phyloP scores from a whole-genome alignment of 345 rosid genomes.

The Erodium maritimum region DNA sequence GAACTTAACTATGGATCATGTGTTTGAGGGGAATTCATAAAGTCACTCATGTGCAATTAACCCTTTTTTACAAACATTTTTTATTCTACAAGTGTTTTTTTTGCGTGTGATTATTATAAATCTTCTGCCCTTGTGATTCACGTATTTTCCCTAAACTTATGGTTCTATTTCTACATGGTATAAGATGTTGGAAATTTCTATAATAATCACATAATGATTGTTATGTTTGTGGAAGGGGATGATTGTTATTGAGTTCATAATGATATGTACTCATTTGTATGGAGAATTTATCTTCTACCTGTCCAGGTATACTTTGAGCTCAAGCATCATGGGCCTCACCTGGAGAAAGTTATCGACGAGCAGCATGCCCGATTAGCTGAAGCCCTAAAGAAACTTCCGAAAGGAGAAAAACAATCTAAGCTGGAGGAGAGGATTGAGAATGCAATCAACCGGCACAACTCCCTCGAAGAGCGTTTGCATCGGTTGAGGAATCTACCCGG shows the following conservation, averaged over 20 bases:
- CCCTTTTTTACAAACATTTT: too few species aligned
- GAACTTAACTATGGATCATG: too few species aligned
- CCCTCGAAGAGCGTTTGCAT: constrained; percentile 53
- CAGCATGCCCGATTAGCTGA: constrained; percentile 52
- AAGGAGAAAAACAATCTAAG: constrained; percentile 45
- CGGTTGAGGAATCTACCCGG: constrained; percentile 59
- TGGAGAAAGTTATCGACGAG: constrained; percentile 65
- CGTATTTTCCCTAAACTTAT: too few species aligned
- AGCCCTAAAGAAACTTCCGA: constrained; percentile 48
- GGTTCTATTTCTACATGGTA: too few species aligned
- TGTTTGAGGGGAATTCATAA: too few species aligned
- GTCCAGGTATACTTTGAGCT: constrained; percentile 76
- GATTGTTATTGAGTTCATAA: background rate
- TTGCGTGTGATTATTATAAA: too few species aligned
- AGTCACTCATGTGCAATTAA: too few species aligned
- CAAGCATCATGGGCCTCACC: constrained; percentile 78
- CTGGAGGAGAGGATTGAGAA: constrained; percentile 46
- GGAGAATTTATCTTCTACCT: constrained; percentile 1
- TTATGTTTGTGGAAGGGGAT: too few species aligned
- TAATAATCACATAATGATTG: too few species aligned
- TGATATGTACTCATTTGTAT: constrained; percentile 4
- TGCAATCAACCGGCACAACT: constrained; percentile 32
- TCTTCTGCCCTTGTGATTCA: too few species aligned
- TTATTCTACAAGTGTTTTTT: too few species aligned
- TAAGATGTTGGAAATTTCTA: too few species aligned